These are phyloP conservation scores for Obba rivulosa DNA, from an alignment of 768 basidiomycete genomes.

Conservation along the genomic window DNA sequence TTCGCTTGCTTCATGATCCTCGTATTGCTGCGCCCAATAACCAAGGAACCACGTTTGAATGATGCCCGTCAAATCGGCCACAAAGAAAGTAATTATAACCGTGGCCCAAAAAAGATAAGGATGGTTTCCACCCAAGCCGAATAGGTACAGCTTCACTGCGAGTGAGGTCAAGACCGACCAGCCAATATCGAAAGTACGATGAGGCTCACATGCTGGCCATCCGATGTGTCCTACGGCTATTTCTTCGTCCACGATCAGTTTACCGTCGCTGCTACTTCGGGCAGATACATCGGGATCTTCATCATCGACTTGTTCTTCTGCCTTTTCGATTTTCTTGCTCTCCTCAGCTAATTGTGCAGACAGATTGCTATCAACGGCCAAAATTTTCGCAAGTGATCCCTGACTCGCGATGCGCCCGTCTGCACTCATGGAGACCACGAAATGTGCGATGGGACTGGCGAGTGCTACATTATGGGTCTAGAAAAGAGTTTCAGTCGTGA, in stretches of 20 bases:
- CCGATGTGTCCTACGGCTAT: slow-evolving; percentile 55
- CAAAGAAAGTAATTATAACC: slow-evolving; percentile 13
- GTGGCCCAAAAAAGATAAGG: slow-evolving; percentile 28
- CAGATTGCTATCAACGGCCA: slow-evolving; percentile 35
- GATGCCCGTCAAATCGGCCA: slow-evolving; percentile 18
- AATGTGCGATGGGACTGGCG: slow-evolving; percentile 46
- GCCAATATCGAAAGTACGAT: neutral
- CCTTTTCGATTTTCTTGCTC: slow-evolving; percentile 17
- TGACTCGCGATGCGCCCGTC: slow-evolving; percentile 49
- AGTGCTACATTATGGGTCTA: slow-evolving; percentile 53
- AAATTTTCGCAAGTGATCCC: slow-evolving; percentile 43
- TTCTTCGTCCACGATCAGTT: slow-evolving; percentile 64
- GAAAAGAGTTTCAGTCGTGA: neutral
- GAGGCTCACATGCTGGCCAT: slow-evolving; percentile 33
- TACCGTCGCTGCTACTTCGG: slow-evolving; percentile 34
- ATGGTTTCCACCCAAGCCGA: slow-evolving; percentile 19
- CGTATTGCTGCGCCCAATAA: slow-evolving; percentile 40
- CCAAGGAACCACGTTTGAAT: slow-evolving; percentile 40
- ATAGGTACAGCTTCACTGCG: slow-evolving; percentile 26
- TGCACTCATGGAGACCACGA: slow-evolving; percentile 47
- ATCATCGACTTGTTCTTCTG: slow-evolving; percentile 20
- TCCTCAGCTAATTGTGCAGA: slow-evolving; percentile 22
- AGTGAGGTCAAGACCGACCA: no score
- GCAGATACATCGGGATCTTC: slow-evolving; percentile 11
- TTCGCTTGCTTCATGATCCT: slow-evolving; percentile 25